Evolutionary conservation across 192 early-diverging fungal genomes (phyloP).

Genomic region (Backusella sp.): DNA sequence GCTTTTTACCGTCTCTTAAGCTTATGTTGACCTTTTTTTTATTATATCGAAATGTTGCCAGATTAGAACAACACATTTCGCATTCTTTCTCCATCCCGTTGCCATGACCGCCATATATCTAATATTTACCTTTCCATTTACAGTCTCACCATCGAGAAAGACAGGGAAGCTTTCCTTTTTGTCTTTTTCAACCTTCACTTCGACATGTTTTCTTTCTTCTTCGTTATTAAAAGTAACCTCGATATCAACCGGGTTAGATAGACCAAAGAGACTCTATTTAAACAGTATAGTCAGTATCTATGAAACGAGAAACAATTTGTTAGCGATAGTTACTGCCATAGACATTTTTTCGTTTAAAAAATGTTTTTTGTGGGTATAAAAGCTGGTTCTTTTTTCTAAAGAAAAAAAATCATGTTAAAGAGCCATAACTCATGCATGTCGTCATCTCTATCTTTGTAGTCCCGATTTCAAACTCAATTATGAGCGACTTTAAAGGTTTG

Average conservation of each 20-base stretch:
- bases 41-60: slow-evolving; percentile 20
- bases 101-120: not conserved
- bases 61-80: slow-evolving; percentile 7
- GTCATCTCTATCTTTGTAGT: not conserved
- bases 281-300: not conserved
- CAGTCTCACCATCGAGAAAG: slow-evolving; percentile 94
- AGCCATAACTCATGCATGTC: not conserved
- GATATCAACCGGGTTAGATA: slow-evolving; percentile 82
- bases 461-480: not conserved
- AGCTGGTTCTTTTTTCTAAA: not conserved
- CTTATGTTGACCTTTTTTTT: slow-evolving; percentile 68
- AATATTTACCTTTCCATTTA: slow-evolving; percentile 81
- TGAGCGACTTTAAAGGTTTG: too few species aligned
- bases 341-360: slow-evolving; percentile 1
- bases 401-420: not conserved
- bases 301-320: not conserved
- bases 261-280: slow-evolving; percentile 66
- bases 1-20: slow-evolving; percentile 83
- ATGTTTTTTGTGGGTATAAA: slow-evolving; percentile 1
- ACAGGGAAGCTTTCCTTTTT: slow-evolving; percentile 86
- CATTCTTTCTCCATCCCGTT: slow-evolving; percentile 32
- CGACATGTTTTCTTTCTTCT: slow-evolving; percentile 85
- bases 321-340: slow-evolving; percentile 9
- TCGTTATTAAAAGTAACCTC: slow-evolving; percentile 81
- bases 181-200: slow-evolving; percentile 91